A percentile compares a stretch with the other conserved stretches of the same genome.
Conservation (phyloP, 345 rosid species). For the Salix viminalis region DNA sequence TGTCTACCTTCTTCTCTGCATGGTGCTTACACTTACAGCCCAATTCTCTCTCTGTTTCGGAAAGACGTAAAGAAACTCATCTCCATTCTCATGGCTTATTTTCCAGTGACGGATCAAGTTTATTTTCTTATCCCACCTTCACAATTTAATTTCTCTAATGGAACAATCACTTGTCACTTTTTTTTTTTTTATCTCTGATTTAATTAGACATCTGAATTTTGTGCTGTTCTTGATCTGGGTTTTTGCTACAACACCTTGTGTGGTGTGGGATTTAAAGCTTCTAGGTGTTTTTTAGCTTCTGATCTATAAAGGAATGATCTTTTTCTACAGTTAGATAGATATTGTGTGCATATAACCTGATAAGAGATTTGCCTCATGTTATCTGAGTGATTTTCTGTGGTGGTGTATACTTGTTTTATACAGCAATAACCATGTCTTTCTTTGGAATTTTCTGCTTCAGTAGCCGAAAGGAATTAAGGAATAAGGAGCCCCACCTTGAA, state of each 20-base stretch:
- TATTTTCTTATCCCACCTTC: no score
- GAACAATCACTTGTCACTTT: no score
- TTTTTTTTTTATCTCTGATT: background rate
- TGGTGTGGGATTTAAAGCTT: no score
- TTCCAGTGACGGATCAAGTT: background rate
- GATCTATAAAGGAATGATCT: background rate
- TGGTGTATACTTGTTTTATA: no score
- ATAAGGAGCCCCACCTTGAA: slow-evolving; percentile 26
- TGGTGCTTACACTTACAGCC: slow-evolving; percentile 14
- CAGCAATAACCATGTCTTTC: background rate
- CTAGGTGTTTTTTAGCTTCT: no score
- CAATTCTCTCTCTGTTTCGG: slow-evolving; percentile 21
- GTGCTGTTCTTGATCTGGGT: slow-evolving; percentile 9
- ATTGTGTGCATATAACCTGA: background rate
- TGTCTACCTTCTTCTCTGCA: slow-evolving; percentile 14
- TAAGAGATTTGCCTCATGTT: background rate
- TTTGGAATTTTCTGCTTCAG: slow-evolving; percentile 19
- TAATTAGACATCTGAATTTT: background rate
- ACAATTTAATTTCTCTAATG: no score
- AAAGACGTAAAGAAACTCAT: slow-evolving; percentile 31
- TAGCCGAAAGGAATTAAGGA: slow-evolving; percentile 71
- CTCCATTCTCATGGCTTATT: background rate
- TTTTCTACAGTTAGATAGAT: background rate
- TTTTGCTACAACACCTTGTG: background rate
- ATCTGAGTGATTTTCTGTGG: background rate